Evolutionary conservation across 176 grass and related monocot species (phyloP).

Genomic region (Zoysia pacifica): DNA sequence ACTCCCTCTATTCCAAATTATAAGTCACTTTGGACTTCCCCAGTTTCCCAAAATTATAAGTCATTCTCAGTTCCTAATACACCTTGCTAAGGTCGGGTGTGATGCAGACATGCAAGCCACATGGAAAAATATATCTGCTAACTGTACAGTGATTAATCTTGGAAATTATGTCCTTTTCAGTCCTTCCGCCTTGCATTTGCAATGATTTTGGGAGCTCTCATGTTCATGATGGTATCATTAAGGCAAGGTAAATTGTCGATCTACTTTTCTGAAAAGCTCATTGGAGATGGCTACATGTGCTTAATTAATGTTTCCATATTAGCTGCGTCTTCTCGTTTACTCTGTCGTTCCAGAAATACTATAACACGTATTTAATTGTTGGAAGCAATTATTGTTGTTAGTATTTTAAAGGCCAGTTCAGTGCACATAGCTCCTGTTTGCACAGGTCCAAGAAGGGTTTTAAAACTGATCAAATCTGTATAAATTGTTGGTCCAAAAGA

Average conservation of each 20-base stretch:
- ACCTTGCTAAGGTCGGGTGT: background rate
- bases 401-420: too few species aligned
- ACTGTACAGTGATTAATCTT: background rate
- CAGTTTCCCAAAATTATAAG: too few species aligned
- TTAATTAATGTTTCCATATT: background rate
- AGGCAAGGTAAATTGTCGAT: conserved; percentile 57
- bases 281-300: background rate
- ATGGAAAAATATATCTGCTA: background rate
- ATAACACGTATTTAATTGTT: background rate
- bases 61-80: background rate
- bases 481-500: too few species aligned
- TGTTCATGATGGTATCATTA: conserved; percentile 76
- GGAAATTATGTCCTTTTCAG: conserved; percentile 47
- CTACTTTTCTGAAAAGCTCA: background rate
- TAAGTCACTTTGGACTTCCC: too few species aligned
- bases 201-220: conserved; percentile 60
- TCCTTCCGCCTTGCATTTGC: conserved; percentile 74
- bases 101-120: background rate
- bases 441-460: too few species aligned
- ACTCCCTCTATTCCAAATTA: too few species aligned
- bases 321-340: background rate
- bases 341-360: background rate
- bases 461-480: too few species aligned
- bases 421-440: too few species aligned
- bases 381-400: background rate